Evolutionary conservation across 345 rosid species (phyloP), one percentile per base, ranked within the genome.

Genomic region (Noccaea bulbosa): DNA sequence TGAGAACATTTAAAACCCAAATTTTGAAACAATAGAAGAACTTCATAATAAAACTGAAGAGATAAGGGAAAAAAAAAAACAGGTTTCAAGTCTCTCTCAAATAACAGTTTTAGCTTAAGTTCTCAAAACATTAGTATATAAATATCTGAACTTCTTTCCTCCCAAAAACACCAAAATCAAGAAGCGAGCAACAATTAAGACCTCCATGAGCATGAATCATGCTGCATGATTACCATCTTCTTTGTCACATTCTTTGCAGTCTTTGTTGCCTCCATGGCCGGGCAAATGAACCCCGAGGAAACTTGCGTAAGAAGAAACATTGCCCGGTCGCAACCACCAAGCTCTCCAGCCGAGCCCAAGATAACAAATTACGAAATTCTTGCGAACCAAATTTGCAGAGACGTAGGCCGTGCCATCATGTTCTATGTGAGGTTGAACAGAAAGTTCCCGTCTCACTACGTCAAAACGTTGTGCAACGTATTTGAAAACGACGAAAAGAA

Each of bases 401-500:
- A 64, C 1, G 11, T 0, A 5, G 11, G 11, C 4, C 70, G 58
- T 6, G 45, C 47, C 43, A 10, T 64, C 20, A 53, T 54, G 65
- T 72, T 53, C 49, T 30, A 22, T 11, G 41, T 37, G 71, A 64
- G 35, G 39, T 7, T 64, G 20, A 15, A 72, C 8, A 24, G n/a
- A 0, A 55, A 47, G 43, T 47, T 72, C 24, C 65, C 58, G 0
- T n/a, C 57, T 47, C 39, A 47, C 15, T 73, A 73, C 12, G 17
- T 65, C 8, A 53, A 38, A 16, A 16, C 66, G 11, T 55, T 73
- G 77, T 73, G 77, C 51, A 46, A 48, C 56, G 71, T 65, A n/a
- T 64, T 55, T 22, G 50, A 12, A 65, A 54, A 65, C 7, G 44
- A 73, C 8, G 65, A 56, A 3, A 48, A 27, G 34, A 37, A 55